These are phyloP conservation scores for Euphorbia schlechtendalii DNA, from an alignment of 441 rosid genomes.

Conservation along the genomic window DNA sequence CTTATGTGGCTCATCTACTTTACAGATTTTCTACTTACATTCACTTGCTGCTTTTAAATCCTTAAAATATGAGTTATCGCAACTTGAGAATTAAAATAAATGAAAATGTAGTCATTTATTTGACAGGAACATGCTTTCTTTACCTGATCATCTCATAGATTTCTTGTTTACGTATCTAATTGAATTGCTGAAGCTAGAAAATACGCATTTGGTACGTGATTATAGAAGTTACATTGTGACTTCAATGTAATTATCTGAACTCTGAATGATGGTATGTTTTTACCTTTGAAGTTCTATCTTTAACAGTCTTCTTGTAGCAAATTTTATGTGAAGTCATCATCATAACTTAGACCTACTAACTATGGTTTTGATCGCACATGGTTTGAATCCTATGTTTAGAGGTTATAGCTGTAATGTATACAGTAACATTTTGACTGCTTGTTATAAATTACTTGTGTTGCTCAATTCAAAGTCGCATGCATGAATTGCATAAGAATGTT, in stretches of 20 bases:
- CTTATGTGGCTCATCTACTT: background rate
- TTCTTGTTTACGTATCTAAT: background rate
- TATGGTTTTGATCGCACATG: background rate
- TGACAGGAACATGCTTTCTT: too few relatives aligned
- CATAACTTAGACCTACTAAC: background rate
- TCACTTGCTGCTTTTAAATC: background rate
- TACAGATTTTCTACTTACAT: background rate
- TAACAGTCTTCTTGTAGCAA: background rate
- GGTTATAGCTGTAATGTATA: background rate
- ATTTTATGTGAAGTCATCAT: background rate
- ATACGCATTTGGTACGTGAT: background rate
- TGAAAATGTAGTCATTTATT: too few relatives aligned
- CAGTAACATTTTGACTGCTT: background rate
- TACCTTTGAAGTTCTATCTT: too few relatives aligned
- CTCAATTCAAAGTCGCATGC: background rate
- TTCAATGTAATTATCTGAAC: too few relatives aligned
- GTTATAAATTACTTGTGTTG: background rate
- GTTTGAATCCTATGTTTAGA: background rate
- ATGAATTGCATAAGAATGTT: background rate
- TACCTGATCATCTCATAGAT: background rate
- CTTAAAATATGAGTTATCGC: background rate
- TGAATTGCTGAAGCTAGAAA: background rate
- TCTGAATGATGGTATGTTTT: too few relatives aligned
- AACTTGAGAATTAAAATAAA: background rate
- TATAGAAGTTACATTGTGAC: too few relatives aligned